Base-by-base conservation (phyloP, 345 rosid genomes). In the Erucastrum elatum region DNA sequence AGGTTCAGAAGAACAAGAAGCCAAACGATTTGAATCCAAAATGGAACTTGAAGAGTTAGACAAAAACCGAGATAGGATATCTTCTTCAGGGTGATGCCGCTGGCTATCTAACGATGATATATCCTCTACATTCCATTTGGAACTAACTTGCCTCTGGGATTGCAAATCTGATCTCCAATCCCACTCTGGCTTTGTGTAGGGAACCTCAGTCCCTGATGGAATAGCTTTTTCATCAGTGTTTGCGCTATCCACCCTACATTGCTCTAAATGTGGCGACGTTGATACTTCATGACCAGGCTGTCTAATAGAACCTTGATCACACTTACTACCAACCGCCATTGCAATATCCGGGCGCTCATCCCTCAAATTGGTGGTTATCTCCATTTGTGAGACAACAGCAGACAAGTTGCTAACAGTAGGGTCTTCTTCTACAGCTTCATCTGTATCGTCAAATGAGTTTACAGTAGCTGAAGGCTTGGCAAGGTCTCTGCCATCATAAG, bases 21-120 rank as follows among this genome's bases (percentile, higher is more conserved):
- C 81, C 44, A 82, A 80, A 71, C 80, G 87, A 82, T 76, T 83
- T 72, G 90, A 26, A 26, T 78, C 68, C 75, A 78, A 87, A 6
- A 74, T 75, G 41, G 81, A 41, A 80, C 77, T 85, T 41, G 88
- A 81, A 30, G 88, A 84, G 77, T 81, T 86, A 58, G 88, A 84
- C 64, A 84, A 64, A 82, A 68, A 83, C 44, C 65, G 71, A 21
- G 86, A 80, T 71, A 25, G 86, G 31, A 83, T 84, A 55, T 85
- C 88, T 75, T 88, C 94, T 27, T 88, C 93, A 85, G 87, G 89
- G 70, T 84, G 84, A 29, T 82, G 86, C 78, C 90, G 87, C 80
- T 85, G 98, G 78, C 81, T 87, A 82, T 87, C 88, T 69, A 87
- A 89, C 64, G 86, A 83, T 74, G 91, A 66, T 55, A 86, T 49